These are phyloP conservation scores for Przewalskia tangutica DNA, from an alignment of 257 asterid species.

Conservation along the genomic window DNA sequence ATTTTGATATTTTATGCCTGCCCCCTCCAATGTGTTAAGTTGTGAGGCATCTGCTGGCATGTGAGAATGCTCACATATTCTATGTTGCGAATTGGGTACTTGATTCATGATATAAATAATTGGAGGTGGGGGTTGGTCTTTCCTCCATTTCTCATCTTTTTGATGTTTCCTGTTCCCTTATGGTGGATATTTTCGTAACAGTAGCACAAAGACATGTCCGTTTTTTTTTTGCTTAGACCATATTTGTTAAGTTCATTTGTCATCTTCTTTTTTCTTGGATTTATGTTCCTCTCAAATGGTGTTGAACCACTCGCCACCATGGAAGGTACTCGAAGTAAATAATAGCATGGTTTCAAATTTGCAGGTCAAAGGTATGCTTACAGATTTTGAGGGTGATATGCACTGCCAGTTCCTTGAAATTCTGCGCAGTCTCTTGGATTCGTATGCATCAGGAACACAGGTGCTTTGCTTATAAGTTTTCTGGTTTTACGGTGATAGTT, in stretches of 20 bases:
- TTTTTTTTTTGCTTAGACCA: not conserved
- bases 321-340: not conserved
- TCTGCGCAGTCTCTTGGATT: constrained; percentile 88
- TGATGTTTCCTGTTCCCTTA: not conserved
- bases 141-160: not conserved
- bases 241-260: not conserved
- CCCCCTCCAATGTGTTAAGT: not conserved
- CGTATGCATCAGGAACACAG: constrained; percentile 68
- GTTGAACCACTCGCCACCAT: not conserved
- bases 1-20: not conserved
- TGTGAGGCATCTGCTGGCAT: not conserved
- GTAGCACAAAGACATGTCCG: not conserved
- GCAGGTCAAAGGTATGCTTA: constrained; percentile 83
- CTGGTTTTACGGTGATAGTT: not conserved
- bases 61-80: not conserved
- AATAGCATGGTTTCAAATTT: constrained; percentile 12
- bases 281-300: not conserved
- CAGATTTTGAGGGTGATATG: constrained; percentile 92
- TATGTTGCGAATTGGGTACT: not conserved
- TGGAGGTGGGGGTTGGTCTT: not conserved
- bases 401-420: constrained; percentile 96
- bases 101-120: not conserved
- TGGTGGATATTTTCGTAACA: not conserved
- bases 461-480: constrained; percentile 20
- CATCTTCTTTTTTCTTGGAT: not conserved